Evolutionary conservation across 106 monocot genomes (phyloP).

Genomic region (Dendrobium catenatum): DNA sequence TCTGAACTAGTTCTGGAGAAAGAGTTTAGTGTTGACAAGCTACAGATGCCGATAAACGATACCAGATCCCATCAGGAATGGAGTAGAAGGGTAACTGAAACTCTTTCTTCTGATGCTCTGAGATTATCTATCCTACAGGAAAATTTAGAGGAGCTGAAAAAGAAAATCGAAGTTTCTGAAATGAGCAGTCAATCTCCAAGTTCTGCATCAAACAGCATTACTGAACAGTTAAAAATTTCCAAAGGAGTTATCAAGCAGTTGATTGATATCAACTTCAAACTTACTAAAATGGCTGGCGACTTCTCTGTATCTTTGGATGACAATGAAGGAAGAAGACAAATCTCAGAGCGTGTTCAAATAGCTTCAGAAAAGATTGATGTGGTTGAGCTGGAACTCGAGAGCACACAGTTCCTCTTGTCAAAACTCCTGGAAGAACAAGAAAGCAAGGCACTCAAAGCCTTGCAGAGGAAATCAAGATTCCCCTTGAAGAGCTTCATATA

Average conservation of each 20-base stretch:
- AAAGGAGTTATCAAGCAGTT: conserved; percentile 32
- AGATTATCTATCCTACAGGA: conserved; percentile 37
- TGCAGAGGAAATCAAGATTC: conserved; percentile 33
- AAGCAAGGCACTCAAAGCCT: conserved; percentile 18
- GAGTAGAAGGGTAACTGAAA: conserved; percentile 27
- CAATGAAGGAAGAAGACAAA: conserved; percentile 11
- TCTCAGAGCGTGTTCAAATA: conserved; percentile 24
- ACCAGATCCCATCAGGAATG: conserved; percentile 12
- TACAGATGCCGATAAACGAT: conserved; percentile 12
- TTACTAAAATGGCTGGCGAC: conserved; percentile 31
- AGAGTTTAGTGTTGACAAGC: conserved; percentile 32
- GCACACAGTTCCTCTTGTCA: conserved; percentile 38
- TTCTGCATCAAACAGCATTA: conserved; percentile 28
- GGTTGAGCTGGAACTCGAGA: conserved; percentile 58
- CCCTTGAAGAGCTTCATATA: conserved; percentile 52
- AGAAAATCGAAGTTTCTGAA: conserved; percentile 27
- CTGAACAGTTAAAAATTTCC: conserved; percentile 30
- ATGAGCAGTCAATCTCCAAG: conserved; percentile 16
- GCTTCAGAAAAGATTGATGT: conserved; percentile 45
- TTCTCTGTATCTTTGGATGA: conserved; percentile 13
- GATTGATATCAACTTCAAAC: conserved; percentile 34
- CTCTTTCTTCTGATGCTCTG: conserved; percentile 40
- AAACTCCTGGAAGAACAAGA: conserved; percentile 47
- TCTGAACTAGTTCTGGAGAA: conserved; percentile 26
- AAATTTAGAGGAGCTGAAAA: conserved; percentile 37